Percentiles rank a stretch among this genome's conserved stretches.
Evolutionary conservation across 371 early-diverging fungal species (phyloP).

Genomic region (Mucor mucedo): DNA sequence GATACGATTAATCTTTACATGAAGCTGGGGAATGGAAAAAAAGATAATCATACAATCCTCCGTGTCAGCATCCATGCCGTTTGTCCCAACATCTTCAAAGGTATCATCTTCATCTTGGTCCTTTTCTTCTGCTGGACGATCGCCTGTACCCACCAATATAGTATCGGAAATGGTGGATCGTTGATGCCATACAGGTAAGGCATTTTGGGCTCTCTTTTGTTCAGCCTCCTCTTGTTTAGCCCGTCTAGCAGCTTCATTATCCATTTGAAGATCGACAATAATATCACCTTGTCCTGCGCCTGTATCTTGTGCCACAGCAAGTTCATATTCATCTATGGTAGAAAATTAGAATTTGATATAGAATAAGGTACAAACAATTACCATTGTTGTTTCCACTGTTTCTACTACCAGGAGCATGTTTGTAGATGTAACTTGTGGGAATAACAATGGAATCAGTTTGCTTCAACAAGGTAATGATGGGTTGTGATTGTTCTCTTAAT

Average conservation of each 20-base stretch:
- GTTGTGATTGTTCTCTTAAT: constrained; percentile 81
- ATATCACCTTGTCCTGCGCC: constrained; percentile 77
- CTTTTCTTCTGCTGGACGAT: constrained; percentile 41
- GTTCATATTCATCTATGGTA: constrained; percentile 53
- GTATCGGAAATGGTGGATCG: constrained; percentile 70
- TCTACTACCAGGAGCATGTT: constrained; percentile 35
- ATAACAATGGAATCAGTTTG: constrained; percentile 79
- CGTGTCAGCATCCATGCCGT: constrained; percentile 52
- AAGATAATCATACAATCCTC: constrained; percentile 46
- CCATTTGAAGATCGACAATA: constrained; percentile 79
- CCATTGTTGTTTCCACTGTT: constrained; percentile 32
- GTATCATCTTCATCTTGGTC: constrained; percentile 49
- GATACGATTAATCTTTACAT: no score
- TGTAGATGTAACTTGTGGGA: constrained; percentile 61
- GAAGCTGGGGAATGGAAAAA: not conserved
- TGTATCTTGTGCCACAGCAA: constrained; percentile 76
- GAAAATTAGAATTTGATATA: not conserved
- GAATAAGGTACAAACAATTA: not conserved
- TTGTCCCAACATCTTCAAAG: constrained; percentile 41
- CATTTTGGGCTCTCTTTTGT: constrained; percentile 79
- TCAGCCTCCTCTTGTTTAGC: constrained; percentile 73
- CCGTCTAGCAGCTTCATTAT: constrained; percentile 71
- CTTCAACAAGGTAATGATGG: constrained; percentile 82
- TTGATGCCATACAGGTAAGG: constrained; percentile 82
- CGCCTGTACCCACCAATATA: constrained; percentile 37